Evolutionary conservation across 2,329 filamentous ascomycete species (phyloP).

Genomic region (Mycosphaerella sp.): DNA sequence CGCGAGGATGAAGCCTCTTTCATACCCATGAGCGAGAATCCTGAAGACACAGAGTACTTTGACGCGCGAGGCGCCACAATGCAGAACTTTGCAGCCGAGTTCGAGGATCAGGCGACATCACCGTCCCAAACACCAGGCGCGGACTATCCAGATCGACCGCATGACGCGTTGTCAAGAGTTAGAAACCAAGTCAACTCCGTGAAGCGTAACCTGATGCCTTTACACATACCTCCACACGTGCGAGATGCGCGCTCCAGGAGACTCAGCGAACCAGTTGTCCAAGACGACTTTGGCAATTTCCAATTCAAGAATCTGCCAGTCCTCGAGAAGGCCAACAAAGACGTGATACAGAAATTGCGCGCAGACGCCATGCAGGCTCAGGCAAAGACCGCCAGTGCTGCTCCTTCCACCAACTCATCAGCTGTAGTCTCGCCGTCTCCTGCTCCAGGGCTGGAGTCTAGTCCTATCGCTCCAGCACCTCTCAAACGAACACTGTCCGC

Average conservation of each 20-base stretch:
- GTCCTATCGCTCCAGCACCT: constrained; percentile 72
- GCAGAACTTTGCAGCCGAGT: constrained; percentile 86
- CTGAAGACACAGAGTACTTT: constrained; percentile 97
- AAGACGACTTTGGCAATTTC: constrained; percentile 94
- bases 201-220: constrained; percentile 86
- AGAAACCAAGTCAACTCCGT: constrained; percentile 76
- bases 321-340: constrained; percentile 96
- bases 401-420: constrained; percentile 35
- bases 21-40: constrained; percentile 84
- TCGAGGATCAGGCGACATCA: constrained; percentile 80
- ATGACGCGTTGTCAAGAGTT: constrained; percentile 87
- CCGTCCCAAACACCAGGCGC: constrained; percentile 61
- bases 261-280: constrained; percentile 79
- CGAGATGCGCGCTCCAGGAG: constrained; percentile 81
- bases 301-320: constrained; percentile 96
- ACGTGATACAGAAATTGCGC: constrained; percentile 92
- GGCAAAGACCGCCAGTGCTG: constrained; percentile 43
- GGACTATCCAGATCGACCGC: constrained; percentile 82
- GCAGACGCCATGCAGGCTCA: constrained; percentile 78
- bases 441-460: constrained; percentile 70
- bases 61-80: constrained; percentile 85
- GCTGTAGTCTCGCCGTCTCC: constrained; percentile 51
- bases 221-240: constrained; percentile 95
- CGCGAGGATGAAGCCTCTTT: constrained; percentile 96
- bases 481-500: constrained; percentile 78